phyloP scores from a whole-genome alignment of 169 alveolate species.

The Cryptosporidium meleagridis region DNA sequence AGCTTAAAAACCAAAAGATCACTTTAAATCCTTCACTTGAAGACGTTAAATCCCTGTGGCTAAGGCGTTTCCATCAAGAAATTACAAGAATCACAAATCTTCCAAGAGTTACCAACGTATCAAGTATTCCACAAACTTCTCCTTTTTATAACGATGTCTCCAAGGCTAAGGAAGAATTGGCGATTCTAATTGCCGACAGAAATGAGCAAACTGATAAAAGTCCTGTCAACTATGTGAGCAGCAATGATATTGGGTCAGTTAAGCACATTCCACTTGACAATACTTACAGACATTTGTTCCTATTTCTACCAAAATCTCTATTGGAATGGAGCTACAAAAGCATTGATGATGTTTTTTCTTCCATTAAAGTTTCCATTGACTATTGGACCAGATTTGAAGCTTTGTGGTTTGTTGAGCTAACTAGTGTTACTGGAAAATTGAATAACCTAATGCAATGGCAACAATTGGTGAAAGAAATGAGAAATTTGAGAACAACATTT shows the following conservation, averaged over 20 bases:
- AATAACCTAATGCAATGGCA: constrained; percentile 96
- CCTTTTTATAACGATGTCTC: constrained; percentile 49
- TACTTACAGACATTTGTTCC: constrained; percentile 35
- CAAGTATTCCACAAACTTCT: constrained; percentile 81
- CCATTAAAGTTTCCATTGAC: constrained; percentile 84
- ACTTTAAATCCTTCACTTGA: constrained; percentile 87
- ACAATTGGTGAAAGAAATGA: constrained; percentile 91
- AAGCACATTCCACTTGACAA: constrained; percentile 29
- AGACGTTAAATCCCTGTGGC: constrained; percentile 88
- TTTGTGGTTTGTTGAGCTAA: constrained; percentile 94
- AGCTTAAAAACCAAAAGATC: constrained; percentile 83
- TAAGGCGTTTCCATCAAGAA: constrained; percentile 28
- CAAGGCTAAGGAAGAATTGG: neutral
- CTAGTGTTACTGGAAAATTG: constrained; percentile 86
- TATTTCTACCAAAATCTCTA: constrained; percentile 31
- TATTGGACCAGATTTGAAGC: constrained; percentile 96
- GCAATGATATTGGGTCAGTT: constrained; percentile 52
- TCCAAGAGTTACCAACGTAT: constrained; percentile 11
- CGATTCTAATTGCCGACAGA: neutral
- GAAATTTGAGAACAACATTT: constrained; percentile 63
- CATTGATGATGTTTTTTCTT: constrained; percentile 14
- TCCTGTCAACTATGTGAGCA: neutral
- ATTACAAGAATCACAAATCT: constrained; percentile 15
- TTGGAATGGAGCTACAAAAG: constrained; percentile 48
- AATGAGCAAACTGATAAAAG: constrained; percentile 61